These are phyloP conservation scores for Podospora bellae-mahoneyi DNA, from an alignment of 495 filamentous ascomycete species.

Conservation along the genomic window DNA sequence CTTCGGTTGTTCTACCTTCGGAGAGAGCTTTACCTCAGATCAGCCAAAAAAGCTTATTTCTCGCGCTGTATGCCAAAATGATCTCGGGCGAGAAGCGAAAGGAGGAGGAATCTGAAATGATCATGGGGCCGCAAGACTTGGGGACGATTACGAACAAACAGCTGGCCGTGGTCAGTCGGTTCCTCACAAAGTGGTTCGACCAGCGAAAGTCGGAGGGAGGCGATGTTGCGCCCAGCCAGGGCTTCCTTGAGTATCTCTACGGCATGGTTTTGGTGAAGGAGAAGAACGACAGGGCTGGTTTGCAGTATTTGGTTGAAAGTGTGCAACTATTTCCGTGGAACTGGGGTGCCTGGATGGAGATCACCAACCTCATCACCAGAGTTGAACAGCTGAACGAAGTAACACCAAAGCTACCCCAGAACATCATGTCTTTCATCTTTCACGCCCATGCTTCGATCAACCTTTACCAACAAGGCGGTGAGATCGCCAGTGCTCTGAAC, in stretches of 20 bases:
- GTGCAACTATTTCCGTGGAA: conserved; percentile 86
- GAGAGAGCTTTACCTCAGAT: conserved; percentile 42
- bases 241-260: conserved; percentile 89
- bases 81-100: conserved; percentile 93
- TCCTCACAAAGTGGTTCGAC: conserved; percentile 72
- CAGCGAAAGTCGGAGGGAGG: conserved; percentile 58
- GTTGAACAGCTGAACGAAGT: conserved; percentile 64
- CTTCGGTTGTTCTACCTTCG: conserved; percentile 18
- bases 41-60: conserved; percentile 89
- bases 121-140: conserved; percentile 87
- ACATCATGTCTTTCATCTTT: conserved; percentile 92
- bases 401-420: conserved; percentile 65
- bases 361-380: conserved; percentile 68
- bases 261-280: conserved; percentile 86
- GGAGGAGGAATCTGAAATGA: conserved; percentile 96
- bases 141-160: conserved; percentile 81
- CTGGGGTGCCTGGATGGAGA: conserved; percentile 94
- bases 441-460: conserved; percentile 86
- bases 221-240: conserved; percentile 61
- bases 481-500: conserved; percentile 65
- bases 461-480: conserved; percentile 78
- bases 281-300: conserved; percentile 80
- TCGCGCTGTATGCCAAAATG: conserved; percentile 88
- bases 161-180: conserved; percentile 66
- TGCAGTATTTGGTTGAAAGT: conserved; percentile 77